Conservation (phyloP, 371 early-diverging fungal species). For the Capillidium heterosporum region DNA sequence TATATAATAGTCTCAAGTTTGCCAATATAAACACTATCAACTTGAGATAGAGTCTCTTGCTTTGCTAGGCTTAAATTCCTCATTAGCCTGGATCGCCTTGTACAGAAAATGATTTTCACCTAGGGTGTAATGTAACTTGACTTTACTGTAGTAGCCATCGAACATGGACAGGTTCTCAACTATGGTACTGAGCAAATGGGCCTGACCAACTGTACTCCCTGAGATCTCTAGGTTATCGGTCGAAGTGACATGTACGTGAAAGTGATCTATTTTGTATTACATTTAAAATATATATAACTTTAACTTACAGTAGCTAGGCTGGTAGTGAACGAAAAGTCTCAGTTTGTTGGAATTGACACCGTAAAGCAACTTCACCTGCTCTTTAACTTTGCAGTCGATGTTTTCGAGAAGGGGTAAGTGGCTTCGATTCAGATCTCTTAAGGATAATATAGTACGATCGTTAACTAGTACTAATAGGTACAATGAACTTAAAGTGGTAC, state of each 20-base stretch:
- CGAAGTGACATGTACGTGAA: constrained; percentile 66
- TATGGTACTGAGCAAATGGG: constrained; percentile 51
- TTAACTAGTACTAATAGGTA: constrained; percentile 4
- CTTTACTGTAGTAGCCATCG: constrained; percentile 28
- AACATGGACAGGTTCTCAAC: constrained; percentile 43
- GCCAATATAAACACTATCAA: no score
- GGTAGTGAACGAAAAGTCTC: constrained; percentile 65
- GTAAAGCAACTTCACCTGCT: constrained; percentile 22
- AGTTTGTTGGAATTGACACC: constrained; percentile 25
- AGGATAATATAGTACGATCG: constrained; percentile 23
- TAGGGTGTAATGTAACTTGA: constrained; percentile 23
- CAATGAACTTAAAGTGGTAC: not conserved
- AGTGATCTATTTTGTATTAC: constrained; percentile 24
- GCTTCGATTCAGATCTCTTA: constrained; percentile 34
- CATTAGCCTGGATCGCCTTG: not conserved
- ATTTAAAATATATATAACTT: not conserved
- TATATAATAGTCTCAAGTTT: no score
- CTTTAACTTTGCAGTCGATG: constrained; percentile 24
- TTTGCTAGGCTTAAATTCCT: no score
- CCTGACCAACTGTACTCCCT: constrained; percentile 40
- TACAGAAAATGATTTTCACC: constrained; percentile 26
- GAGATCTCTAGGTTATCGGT: constrained; percentile 30
- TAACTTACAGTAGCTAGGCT: constrained; percentile 55
- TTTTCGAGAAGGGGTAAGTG: constrained; percentile 47
- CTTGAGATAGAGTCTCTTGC: no score